Conservation (phyloP, 2,329 filamentous ascomycete species). For the Fusarium proliferatum region DNA sequence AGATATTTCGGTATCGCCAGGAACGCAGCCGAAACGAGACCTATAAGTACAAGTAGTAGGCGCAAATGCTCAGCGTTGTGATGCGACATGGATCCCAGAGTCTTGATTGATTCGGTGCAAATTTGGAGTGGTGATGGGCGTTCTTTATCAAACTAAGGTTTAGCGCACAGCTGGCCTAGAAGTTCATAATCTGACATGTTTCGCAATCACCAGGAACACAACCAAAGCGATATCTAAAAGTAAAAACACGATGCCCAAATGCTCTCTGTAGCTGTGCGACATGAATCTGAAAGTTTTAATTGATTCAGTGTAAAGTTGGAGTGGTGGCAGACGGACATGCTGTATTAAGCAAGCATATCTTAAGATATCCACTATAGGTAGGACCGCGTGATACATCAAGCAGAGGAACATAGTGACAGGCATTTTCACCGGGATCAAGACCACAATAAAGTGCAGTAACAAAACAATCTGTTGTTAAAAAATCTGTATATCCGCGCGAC, state of each 20-base stretch:
- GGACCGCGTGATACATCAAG: background rate
- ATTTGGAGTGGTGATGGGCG: background rate
- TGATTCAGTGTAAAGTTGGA: background rate
- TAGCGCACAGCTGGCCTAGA: rapidly evolving
- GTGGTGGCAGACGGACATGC: rapidly evolving
- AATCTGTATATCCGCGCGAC: background rate
- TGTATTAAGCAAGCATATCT: background rate
- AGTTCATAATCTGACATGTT: rapidly evolving
- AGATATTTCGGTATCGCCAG: background rate
- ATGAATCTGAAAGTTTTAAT: background rate
- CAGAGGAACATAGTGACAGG: background rate
- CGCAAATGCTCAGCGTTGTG: background rate
- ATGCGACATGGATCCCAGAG: rapidly evolving
- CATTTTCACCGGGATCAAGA: background rate
- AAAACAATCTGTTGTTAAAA: rapidly evolving
- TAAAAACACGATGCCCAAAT: rapidly evolving
- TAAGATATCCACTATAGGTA: background rate
- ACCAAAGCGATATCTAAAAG: rapidly evolving
- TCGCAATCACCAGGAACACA: rapidly evolving
- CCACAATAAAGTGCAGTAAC: background rate
- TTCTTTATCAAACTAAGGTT: background rate
- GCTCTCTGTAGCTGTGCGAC: rapidly evolving
- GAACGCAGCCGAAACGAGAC: background rate
- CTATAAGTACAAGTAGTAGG: rapidly evolving
- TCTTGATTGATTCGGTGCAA: background rate